These are phyloP conservation scores for Phyllachora maydis DNA, from an alignment of 2,329 filamentous ascomycete genomes.

Conservation along the genomic window DNA sequence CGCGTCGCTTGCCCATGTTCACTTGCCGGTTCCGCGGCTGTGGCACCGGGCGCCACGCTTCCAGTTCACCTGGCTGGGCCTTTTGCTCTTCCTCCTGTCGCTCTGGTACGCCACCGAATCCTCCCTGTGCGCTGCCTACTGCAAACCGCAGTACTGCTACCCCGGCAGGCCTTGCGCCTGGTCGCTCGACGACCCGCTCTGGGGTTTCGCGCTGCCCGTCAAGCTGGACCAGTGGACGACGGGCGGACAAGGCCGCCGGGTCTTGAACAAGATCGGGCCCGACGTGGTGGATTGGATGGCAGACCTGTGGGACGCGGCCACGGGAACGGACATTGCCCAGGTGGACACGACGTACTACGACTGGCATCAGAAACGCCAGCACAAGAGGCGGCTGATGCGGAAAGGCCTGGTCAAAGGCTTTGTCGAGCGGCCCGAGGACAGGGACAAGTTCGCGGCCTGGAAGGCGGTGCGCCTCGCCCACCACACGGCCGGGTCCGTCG, in stretches of 20 bases:
- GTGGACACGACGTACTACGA: slow-evolving; percentile 21
- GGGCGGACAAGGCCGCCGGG: slow-evolving; percentile 23
- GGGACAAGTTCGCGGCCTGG: slow-evolving; percentile 23
- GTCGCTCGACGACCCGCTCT: slow-evolving; percentile 35
- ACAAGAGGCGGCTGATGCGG: slow-evolving; percentile 27
- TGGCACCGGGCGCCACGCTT: slow-evolving; percentile 21
- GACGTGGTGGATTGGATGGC: slow-evolving; percentile 23
- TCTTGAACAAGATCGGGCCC: slow-evolving; percentile 16
- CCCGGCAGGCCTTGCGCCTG: slow-evolving; percentile 25
- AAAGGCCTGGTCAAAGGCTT: slow-evolving; percentile 18
- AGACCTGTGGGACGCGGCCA: slow-evolving; percentile 23
- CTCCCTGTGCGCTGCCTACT: slow-evolving; percentile 29
- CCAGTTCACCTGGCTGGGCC: slow-evolving; percentile 25
- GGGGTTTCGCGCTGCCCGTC: slow-evolving; percentile 37
- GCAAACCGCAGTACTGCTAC: slow-evolving; percentile 28
- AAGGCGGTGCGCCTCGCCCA: slow-evolving; percentile 15
- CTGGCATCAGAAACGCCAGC: slow-evolving; percentile 23
- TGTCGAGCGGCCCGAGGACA: slow-evolving; percentile 17
- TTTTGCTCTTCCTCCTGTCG: slow-evolving; percentile 18
- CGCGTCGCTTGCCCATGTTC: slow-evolving; percentile 14
- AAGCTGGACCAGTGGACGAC: slow-evolving; percentile 42
- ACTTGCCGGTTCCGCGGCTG: slow-evolving; percentile 23
- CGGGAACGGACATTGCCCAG: slow-evolving; percentile 21
- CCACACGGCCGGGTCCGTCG: no score
- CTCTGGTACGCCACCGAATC: slow-evolving; percentile 36